Conservation (phyloP, 2,329 filamentous ascomycete genomes). For the Diaporthe citri region DNA sequence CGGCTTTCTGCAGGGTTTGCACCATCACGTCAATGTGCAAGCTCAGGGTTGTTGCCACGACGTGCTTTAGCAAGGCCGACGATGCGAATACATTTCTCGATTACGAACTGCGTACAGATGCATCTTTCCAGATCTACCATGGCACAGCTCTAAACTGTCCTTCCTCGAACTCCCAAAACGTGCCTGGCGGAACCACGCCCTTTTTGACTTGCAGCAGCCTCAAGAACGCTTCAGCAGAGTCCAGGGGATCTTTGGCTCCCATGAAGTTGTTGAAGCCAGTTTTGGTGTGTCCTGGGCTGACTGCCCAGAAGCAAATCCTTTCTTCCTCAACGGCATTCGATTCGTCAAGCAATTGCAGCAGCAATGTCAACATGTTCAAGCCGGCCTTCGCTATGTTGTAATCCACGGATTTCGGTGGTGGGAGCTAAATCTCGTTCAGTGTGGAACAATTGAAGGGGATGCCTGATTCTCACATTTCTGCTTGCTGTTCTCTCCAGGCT, state of each 20-base stretch:
- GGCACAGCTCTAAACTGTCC: constrained; percentile 40
- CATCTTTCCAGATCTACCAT: constrained; percentile 28
- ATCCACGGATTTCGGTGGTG: constrained; percentile 25
- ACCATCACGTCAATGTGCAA: background rate
- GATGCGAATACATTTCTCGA: constrained; percentile 30
- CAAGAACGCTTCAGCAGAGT: constrained; percentile 38
- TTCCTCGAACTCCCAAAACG: constrained; percentile 41
- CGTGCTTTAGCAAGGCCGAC: background rate
- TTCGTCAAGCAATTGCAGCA: constrained; percentile 40
- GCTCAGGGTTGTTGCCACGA: background rate
- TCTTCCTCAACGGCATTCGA: background rate
- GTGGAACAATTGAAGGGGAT: background rate
- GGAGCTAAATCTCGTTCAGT: constrained; percentile 20
- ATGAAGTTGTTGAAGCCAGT: constrained; percentile 42
- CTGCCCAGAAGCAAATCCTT: constrained; percentile 41
- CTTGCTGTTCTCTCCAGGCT: constrained; percentile 41
- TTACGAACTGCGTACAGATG: background rate
- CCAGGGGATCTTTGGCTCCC: constrained; percentile 39
- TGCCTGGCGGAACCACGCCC: constrained; percentile 39
- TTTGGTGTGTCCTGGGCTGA: constrained; percentile 42
- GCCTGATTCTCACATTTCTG: constrained; percentile 30
- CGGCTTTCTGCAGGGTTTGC: background rate
- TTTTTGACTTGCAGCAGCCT: constrained; percentile 39
- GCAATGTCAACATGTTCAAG: constrained; percentile 43
- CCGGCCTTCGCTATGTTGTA: constrained; percentile 42